Conservation (phyloP, 306 rosid species). For the Fragaria iinumae region DNA sequence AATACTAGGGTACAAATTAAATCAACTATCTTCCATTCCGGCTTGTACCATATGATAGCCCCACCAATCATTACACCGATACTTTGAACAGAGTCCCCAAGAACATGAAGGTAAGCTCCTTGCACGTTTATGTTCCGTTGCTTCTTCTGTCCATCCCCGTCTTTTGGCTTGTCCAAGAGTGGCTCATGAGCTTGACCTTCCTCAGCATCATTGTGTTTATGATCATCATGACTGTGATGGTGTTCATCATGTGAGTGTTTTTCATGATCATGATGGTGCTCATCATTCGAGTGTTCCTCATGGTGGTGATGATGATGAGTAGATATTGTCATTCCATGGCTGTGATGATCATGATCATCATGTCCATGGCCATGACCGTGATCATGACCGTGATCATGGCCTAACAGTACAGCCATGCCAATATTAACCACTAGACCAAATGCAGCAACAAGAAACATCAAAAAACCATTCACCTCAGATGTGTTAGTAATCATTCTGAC, state of each 20-base stretch:
- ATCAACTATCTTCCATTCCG: constrained; percentile 66
- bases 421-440: constrained; percentile 73
- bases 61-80: constrained; percentile 84
- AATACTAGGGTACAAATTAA: constrained; percentile 65
- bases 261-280: constrained; percentile 44
- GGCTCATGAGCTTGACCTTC: constrained; percentile 32
- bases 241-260: constrained; percentile 16
- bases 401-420: constrained; percentile 61
- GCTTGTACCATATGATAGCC: constrained; percentile 67
- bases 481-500: constrained; percentile 44
- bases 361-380: constrained; percentile 38
- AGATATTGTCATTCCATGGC: constrained; percentile 47
- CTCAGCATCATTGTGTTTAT: constrained; percentile 26
- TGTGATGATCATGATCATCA: constrained; percentile 38
- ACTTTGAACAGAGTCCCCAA: constrained; percentile 73
- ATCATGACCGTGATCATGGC: constrained; percentile 61
- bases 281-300: constrained; percentile 29
- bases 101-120: constrained; percentile 83
- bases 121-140: constrained; percentile 56
- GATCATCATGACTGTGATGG: constrained; percentile 23
- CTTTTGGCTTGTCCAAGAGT: constrained; percentile 44
- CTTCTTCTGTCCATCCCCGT: constrained; percentile 36
- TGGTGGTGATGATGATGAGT: constrained; percentile 33
- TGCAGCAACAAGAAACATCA: constrained; percentile 64
- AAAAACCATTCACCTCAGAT: constrained; percentile 49